Conservation (phyloP, 495 filamentous ascomycete species). For the Cladorrhinum samala region DNA sequence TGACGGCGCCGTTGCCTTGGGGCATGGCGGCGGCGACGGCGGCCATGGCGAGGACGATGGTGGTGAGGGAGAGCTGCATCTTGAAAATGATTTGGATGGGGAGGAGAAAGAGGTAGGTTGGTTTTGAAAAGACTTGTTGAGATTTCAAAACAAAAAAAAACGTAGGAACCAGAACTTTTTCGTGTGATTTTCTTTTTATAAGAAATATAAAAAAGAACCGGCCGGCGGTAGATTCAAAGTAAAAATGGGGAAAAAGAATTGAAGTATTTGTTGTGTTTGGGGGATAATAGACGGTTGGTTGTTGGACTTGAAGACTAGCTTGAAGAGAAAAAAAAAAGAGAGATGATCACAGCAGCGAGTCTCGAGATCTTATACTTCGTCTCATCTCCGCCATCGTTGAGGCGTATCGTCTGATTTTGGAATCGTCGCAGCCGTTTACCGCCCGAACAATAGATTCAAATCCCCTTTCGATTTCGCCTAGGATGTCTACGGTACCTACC, state of each 20-base stretch:
- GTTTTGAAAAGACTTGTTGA: not conserved
- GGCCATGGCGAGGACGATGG: slow-evolving; percentile 18
- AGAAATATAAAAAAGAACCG: slow-evolving; percentile 5
- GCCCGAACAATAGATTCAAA: not conserved
- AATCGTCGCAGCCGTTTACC: not conserved
- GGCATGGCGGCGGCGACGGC: slow-evolving; percentile 14
- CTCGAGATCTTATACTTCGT: not conserved
- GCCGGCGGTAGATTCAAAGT: slow-evolving; percentile 8
- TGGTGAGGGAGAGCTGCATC: slow-evolving; percentile 19
- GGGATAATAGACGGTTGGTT: not conserved
- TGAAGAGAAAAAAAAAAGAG: slow-evolving; percentile 2
- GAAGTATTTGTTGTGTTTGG: no score
- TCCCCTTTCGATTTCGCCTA: not conserved
- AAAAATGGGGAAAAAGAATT: not conserved
- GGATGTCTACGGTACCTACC: no score
- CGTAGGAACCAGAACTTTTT: not conserved
- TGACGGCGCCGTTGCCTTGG: slow-evolving; percentile 3
- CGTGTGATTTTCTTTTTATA: not conserved
- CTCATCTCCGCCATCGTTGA: not conserved
- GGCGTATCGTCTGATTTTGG: not conserved
- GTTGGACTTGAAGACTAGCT: slow-evolving; percentile 11
- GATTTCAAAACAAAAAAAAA: no score
- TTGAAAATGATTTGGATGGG: no score
- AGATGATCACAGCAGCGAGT: no score
- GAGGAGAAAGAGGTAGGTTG: no score